Percentiles rank a stretch among this genome's conserved stretches.
These are phyloP conservation scores for Boletus sensibilis DNA, from an alignment of 768 basidiomycete genomes.

Conservation along the genomic window DNA sequence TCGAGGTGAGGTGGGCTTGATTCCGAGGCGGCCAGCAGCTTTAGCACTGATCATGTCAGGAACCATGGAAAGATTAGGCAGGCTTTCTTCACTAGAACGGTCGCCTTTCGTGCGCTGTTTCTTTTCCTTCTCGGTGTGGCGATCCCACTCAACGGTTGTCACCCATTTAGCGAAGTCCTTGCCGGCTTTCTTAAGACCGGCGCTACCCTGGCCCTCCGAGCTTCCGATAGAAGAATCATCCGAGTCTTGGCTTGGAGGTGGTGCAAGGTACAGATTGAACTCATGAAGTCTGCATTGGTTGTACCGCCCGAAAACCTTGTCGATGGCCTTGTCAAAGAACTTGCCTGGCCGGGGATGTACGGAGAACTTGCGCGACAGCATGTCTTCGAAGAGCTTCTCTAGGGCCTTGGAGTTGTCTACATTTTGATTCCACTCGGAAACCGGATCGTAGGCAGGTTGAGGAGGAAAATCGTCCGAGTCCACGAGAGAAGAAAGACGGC, in stretches of 20 bases:
- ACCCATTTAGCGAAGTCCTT: conserved; percentile 38
- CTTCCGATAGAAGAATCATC: conserved; percentile 24
- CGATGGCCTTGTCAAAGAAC: conserved; percentile 46
- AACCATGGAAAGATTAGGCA: conserved; percentile 19
- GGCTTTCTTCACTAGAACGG: conserved; percentile 28
- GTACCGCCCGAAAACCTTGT: conserved; percentile 50
- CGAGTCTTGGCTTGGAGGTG: conserved; percentile 31
- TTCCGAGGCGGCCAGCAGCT: conserved; percentile 40
- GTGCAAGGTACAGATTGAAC: conserved; percentile 59
- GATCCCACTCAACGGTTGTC: conserved; percentile 36
- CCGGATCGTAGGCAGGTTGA: conserved; percentile 21
- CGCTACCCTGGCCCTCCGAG: conserved; percentile 27
- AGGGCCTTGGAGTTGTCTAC: conserved; percentile 43
- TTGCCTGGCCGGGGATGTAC: conserved; percentile 53
- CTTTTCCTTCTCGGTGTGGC: conserved; percentile 29
- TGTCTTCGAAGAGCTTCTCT: conserved; percentile 58
- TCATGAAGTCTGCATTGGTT: conserved; percentile 44
- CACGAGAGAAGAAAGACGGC: conserved; percentile 24
- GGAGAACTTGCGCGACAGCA: conserved; percentile 52
- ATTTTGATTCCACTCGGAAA: conserved; percentile 42
- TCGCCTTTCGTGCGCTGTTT: conserved; percentile 22
- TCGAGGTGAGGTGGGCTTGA: conserved; percentile 16
- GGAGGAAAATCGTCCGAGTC: conserved; percentile 22
- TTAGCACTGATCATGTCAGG: conserved; percentile 35
- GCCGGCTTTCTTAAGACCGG: conserved; percentile 28